Percentiles rank a stretch among this genome's conserved stretches.
These are phyloP conservation scores for Exobasidium rhododendri DNA, from an alignment of 1,284 basidiomycete genomes.

Conservation along the genomic window DNA sequence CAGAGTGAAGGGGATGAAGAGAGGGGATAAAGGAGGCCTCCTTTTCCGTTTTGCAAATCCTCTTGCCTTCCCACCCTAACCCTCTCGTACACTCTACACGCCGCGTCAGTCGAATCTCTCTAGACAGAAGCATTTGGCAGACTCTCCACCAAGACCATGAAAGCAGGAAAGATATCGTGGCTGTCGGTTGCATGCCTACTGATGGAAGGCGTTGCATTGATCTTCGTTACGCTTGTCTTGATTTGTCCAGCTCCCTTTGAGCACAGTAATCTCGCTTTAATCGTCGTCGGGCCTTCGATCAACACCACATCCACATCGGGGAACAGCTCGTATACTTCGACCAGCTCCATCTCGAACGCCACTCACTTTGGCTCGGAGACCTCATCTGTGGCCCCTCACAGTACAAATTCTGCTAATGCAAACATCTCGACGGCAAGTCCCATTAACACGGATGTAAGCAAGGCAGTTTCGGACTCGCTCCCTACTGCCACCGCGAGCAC, in stretches of 20 bases:
- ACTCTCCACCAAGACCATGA: no score
- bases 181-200: background rate
- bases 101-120: no score
- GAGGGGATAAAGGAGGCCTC: no score
- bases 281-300: background rate
- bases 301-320: background rate
- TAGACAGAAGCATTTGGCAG: no score
- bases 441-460: background rate
- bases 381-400: background rate
- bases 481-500: background rate
- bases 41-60: no score
- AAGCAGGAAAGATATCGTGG: background rate
- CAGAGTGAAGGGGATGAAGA: no score
- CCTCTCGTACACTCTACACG: no score
- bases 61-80: no score
- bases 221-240: background rate
- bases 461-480: background rate
- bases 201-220: background rate
- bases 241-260: conserved; percentile 5
- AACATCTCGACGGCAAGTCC: no score
- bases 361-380: background rate
- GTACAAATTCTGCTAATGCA: background rate
- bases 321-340: background rate
- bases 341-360: no score
- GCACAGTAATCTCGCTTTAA: background rate